Evolutionary conservation across 1,139 yeast genomes (phyloP), one percentile per base, ranked within the genome.

Genomic region (Geotrichum klebahnii): DNA sequence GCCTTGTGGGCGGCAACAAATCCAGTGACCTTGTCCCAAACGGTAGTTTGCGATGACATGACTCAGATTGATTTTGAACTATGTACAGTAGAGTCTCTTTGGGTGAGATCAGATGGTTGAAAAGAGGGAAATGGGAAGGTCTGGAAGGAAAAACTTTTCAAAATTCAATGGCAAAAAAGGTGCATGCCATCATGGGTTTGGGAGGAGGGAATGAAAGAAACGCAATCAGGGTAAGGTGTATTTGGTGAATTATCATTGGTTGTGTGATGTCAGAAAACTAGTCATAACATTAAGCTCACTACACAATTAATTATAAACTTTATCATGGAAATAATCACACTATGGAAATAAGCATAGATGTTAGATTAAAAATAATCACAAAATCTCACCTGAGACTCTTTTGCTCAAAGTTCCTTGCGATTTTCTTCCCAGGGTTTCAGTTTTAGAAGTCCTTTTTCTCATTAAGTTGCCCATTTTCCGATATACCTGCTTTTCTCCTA

Each of bases 1-100:
- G 64, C 58, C 55, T 61, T 63, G 57, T 65, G 62, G 33, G 56
- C 53, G 19, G 60, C 53, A 40, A 59, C 57, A 50, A 59, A 61
- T 35, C 53, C 48, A 37, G 58, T 48, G 52, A 54, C 33, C 32
- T 48, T 52, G 32, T 48, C 52, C 52, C 52, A 52, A 31, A 44
- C 48, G 26, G 48, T 22, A 37, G 48, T 39, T 34, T 48, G 52
- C 26, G 52, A 24, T 23, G 47, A 36, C 52, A 48, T 48, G 26
- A 19, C 38, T 12, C 17, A 32, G 6, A 19, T 12, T 26, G 10
- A 10, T 6, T 6, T 6, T 26, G 29, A 26, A 26, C 29, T 26
- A 26, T 26, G 29, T 26, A 26, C 29, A 26, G 9, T 45, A 26
- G 39, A 35, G 22, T 16, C 33, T 45, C n/a, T 29, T 44, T 14